These are phyloP conservation scores for Nakazawaea anatomiae DNA, from an alignment of 805 yeast genomes.

Conservation along the genomic window DNA sequence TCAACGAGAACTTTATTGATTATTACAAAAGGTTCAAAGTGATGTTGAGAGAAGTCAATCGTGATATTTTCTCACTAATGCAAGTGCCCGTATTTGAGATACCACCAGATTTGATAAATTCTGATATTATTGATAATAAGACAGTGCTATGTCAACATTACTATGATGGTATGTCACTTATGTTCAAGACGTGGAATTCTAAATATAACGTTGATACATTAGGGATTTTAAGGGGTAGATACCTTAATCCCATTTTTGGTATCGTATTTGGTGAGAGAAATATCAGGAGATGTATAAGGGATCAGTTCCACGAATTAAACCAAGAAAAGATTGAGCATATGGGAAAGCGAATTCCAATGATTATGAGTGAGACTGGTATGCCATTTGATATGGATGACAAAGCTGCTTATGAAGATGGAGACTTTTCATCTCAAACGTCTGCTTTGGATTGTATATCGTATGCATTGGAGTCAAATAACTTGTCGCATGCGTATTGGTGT, in stretches of 20 bases:
- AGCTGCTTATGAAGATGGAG: slow-evolving; percentile 59
- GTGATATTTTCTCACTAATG: slow-evolving; percentile 49
- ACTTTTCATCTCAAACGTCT: slow-evolving; percentile 65
- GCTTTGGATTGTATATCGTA: slow-evolving; percentile 79
- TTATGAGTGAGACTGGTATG: slow-evolving; percentile 95
- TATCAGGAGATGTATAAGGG: slow-evolving; percentile 64
- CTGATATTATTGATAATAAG: slow-evolving; percentile 49
- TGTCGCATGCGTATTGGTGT: slow-evolving; percentile 83
- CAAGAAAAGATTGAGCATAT: slow-evolving; percentile 55
- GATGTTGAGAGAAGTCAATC: slow-evolving; percentile 39
- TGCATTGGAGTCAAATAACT: slow-evolving; percentile 70
- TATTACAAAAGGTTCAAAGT: slow-evolving; percentile 48
- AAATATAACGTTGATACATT: slow-evolving; percentile 81
- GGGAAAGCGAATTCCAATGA: slow-evolving; percentile 62
- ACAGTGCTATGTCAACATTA: slow-evolving; percentile 84
- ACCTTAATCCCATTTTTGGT: slow-evolving; percentile 65
- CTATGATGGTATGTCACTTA: slow-evolving; percentile 89
- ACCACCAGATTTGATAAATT: slow-evolving; percentile 60
- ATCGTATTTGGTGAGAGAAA: slow-evolving; percentile 78
- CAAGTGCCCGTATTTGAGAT: slow-evolving; percentile 78
- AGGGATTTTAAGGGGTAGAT: slow-evolving; percentile 77
- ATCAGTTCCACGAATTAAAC: slow-evolving; percentile 63
- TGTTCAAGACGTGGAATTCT: slow-evolving; percentile 88
- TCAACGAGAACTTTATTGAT: slow-evolving; percentile 59
- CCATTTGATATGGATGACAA: slow-evolving; percentile 93